phyloP scores from a whole-genome alignment of 2,329 filamentous ascomycete species.

The Aureobasidium melanogenum region DNA sequence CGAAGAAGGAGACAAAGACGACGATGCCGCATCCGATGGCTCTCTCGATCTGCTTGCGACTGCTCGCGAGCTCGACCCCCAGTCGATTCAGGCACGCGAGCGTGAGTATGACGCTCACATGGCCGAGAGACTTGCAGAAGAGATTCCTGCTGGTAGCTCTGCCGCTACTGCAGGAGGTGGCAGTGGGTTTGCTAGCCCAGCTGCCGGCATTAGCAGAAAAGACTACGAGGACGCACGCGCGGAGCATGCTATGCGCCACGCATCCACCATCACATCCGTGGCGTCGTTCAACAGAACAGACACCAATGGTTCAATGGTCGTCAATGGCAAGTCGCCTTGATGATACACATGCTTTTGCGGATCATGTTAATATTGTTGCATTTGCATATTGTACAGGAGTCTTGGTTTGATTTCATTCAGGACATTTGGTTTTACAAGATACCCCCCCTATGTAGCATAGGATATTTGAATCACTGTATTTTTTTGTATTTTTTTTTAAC shows the following conservation, averaged over 20 bases:
- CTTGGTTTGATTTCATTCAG: background rate
- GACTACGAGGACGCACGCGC: background rate
- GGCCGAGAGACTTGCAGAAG: conserved; percentile 39
- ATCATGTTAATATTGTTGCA: background rate
- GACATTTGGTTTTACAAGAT: background rate
- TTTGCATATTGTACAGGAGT: conserved; percentile 1
- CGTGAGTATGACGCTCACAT: conserved; percentile 39
- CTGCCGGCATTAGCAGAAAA: background rate
- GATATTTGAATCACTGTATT: background rate
- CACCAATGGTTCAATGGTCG: conserved; percentile 13
- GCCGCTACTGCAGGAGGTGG: conserved; percentile 41
- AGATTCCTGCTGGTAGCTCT: conserved; percentile 40
- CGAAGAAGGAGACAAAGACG: conserved; percentile 18
- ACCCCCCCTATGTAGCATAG: background rate
- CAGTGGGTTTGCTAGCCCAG: conserved; percentile 38
- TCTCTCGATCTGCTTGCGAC: conserved; percentile 38
- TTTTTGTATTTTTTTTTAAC: background rate
- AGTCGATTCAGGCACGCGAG: conserved; percentile 31
- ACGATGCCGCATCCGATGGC: conserved; percentile 28
- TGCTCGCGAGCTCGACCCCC: conserved; percentile 35
- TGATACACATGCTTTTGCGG: background rate
- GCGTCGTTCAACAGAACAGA: conserved; percentile 1
- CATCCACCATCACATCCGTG: background rate
- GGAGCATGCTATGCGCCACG: background rate
- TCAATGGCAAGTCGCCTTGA: conserved; percentile 11